Conservation (phyloP, 202 grass and related monocot species). For the Miscanthus sacchariflorus region DNA sequence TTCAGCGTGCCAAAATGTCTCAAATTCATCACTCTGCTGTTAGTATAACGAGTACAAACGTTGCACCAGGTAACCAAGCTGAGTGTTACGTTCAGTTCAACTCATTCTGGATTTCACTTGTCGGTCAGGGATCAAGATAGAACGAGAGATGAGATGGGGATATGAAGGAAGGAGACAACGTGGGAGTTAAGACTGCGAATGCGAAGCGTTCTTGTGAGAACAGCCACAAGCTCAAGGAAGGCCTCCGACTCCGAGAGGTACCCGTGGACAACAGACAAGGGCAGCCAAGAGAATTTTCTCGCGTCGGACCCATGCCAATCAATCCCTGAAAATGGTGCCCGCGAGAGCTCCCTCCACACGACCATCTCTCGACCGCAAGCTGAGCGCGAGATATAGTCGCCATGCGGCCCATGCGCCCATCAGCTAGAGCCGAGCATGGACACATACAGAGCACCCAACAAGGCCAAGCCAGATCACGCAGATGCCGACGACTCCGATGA, state of each 20-base stretch:
- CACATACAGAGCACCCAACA: not conserved
- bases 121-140: no score
- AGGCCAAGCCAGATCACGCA: not conserved
- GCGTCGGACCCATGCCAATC: conserved; percentile 9
- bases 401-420: not conserved
- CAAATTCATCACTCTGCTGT: not conserved
- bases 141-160: not conserved
- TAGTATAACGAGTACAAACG: no score
- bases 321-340: conserved; percentile 9
- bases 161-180: not conserved
- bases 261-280: not conserved
- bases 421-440: conserved; percentile 27
- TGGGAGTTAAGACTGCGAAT: not conserved
- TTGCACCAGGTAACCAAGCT: no score
- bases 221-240: not conserved
- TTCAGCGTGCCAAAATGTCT: no score
- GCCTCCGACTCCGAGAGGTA: not conserved
- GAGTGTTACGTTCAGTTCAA: no score
- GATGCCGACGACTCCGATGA: conserved; percentile 6
- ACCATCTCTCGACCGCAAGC: not conserved
- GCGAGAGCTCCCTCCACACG: not conserved
- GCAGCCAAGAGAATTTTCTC: not conserved
- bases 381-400: not conserved
- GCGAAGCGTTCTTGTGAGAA: not conserved
- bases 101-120: not conserved